Conservation (phyloP, 2,329 filamentous ascomycete genomes). For the Didymella pinodella region DNA sequence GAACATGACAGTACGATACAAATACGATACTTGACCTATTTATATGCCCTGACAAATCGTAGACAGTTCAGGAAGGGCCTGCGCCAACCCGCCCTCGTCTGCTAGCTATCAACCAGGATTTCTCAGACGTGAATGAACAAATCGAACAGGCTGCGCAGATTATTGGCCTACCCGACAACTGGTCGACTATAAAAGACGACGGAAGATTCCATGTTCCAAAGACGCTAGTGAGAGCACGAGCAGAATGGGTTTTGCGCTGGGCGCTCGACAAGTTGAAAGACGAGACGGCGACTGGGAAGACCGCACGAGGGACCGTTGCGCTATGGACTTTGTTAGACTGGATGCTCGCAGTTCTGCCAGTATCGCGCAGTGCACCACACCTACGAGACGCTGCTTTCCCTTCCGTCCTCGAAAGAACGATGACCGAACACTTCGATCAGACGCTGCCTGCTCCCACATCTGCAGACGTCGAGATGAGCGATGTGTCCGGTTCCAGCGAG, state of each 20-base stretch:
- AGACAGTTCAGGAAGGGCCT: slow-evolving; percentile 26
- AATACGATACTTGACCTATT: too few relatives aligned
- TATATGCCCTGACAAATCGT: not conserved
- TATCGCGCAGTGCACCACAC: slow-evolving; percentile 73
- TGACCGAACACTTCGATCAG: slow-evolving; percentile 61
- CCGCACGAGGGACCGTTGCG: slow-evolving; percentile 54
- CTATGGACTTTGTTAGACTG: slow-evolving; percentile 68
- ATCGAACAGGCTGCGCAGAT: slow-evolving; percentile 53
- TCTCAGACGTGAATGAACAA: slow-evolving; percentile 48
- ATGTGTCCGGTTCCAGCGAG: slow-evolving; percentile 41
- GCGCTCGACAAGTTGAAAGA: slow-evolving; percentile 66
- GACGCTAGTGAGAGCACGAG: slow-evolving; percentile 49
- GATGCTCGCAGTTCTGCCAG: slow-evolving; percentile 70
- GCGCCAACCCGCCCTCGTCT: slow-evolving; percentile 49
- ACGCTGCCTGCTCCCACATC: slow-evolving; percentile 8
- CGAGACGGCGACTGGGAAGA: slow-evolving; percentile 43
- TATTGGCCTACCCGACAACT: slow-evolving; percentile 47
- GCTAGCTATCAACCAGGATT: slow-evolving; percentile 51
- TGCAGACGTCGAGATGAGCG: slow-evolving; percentile 24
- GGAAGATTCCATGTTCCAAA: slow-evolving; percentile 22
- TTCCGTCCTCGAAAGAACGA: slow-evolving; percentile 68
- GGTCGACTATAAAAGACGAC: slow-evolving; percentile 30
- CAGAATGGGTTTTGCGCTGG: slow-evolving; percentile 74
- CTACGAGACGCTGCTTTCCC: slow-evolving; percentile 75
- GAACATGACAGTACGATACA: slow-evolving; percentile 24